These are phyloP conservation scores for Peribolospora baueri DNA, from an alignment of 768 basidiomycete genomes.

Conservation along the genomic window DNA sequence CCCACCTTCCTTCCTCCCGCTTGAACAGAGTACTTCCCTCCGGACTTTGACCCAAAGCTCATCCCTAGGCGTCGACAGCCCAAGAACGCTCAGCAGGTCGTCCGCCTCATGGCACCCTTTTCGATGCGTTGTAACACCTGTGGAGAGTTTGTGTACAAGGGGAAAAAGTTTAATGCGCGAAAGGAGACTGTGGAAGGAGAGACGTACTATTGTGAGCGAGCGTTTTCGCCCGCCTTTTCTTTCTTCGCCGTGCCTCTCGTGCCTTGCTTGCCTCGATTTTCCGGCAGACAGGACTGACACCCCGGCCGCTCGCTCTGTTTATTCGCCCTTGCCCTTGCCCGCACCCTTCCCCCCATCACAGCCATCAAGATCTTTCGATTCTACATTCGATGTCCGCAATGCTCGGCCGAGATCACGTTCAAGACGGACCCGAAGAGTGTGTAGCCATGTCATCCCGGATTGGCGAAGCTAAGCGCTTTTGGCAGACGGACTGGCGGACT, in stretches of 20 bases:
- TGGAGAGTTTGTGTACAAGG: slow-evolving; percentile 97
- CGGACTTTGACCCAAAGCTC: slow-evolving; percentile 92
- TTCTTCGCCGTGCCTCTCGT: neutral
- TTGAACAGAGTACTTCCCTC: slow-evolving; percentile 60
- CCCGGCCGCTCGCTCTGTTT: neutral
- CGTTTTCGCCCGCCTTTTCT: neutral
- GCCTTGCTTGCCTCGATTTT: neutral
- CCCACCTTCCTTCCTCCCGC: neutral
- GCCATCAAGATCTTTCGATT: slow-evolving; percentile 18
- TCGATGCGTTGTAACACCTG: slow-evolving; percentile 81
- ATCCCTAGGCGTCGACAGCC: slow-evolving; percentile 73
- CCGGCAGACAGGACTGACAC: no score
- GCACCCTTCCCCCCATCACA: neutral
- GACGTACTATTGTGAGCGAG: slow-evolving; percentile 95
- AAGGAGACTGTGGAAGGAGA: slow-evolving; percentile 96
- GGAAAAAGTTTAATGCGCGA: slow-evolving; percentile 97
- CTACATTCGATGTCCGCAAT: slow-evolving; percentile 46
- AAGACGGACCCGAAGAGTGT: slow-evolving; percentile 76
- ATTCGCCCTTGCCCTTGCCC: no score
- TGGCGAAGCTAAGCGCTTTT: no score
- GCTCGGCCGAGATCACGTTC: slow-evolving; percentile 97
- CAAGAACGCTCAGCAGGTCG: slow-evolving; percentile 87
- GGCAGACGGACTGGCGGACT: neutral
- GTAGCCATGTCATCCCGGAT: neutral
- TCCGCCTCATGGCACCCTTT: slow-evolving; percentile 97